Percentiles rank a stretch among this genome's conserved stretches.
These are phyloP conservation scores for Hibiscus syriacus DNA, from an alignment of 345 rosid genomes.

Conservation along the genomic window DNA sequence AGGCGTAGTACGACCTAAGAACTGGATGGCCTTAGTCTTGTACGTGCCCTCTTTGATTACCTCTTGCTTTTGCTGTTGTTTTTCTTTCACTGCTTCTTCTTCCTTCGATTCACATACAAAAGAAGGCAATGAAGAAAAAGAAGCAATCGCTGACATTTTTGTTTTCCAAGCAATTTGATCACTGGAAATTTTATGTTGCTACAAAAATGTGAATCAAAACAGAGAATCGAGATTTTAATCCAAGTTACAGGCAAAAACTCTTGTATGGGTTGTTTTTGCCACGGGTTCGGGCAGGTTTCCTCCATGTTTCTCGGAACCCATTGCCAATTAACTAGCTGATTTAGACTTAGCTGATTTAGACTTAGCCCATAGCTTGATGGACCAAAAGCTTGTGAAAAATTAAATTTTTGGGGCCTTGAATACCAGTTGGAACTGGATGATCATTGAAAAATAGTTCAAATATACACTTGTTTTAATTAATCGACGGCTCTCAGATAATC, in stretches of 20 bases:
- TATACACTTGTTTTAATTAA: too few species aligned
- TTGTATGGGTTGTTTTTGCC: too few species aligned
- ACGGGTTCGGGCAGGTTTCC: background rate
- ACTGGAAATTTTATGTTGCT: too few species aligned
- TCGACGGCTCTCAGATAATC: background rate
- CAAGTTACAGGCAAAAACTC: too few species aligned
- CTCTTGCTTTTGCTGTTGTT: background rate
- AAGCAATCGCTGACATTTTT: background rate
- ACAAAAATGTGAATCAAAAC: too few species aligned
- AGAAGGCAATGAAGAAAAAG: conserved; percentile 16
- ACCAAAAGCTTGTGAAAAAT: background rate
- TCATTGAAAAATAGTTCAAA: background rate
- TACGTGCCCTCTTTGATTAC: conserved; percentile 35
- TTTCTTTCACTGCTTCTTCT: conserved; percentile 13
- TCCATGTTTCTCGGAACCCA: background rate
- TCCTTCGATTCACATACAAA: conserved; percentile 23
- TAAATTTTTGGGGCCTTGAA: too few species aligned
- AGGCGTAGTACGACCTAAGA: too few species aligned
- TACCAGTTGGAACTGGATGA: background rate
- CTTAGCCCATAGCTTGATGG: background rate
- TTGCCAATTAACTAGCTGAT: background rate
- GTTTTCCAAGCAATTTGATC: too few species aligned
- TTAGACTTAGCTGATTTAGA: background rate
- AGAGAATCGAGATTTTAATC: too few species aligned
- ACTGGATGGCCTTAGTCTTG: too few species aligned